Base-by-base conservation (phyloP, 2,329 filamentous ascomycete species). In the Alternaria angustiovoidea region DNA sequence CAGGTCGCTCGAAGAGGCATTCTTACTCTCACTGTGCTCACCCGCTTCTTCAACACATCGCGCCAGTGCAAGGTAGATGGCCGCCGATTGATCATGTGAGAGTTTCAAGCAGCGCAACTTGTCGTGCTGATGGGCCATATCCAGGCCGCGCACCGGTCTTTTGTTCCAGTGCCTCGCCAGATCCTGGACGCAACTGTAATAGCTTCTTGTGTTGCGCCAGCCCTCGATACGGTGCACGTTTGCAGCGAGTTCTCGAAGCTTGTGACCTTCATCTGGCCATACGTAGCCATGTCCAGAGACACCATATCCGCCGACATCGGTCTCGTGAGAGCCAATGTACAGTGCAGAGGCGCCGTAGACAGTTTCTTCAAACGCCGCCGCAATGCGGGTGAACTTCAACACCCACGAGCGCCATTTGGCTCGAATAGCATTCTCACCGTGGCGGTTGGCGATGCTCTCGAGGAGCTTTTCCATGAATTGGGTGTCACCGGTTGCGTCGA, bases 331-430 rank as follows among this genome's bases (percentile, higher is more conserved):
- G 5, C 91, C 92, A 59, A 97, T 92, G 73, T 94, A 92, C 34
- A 99, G 84, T 34, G 94, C 93, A 59, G 92, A 96, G 12, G 93
- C 93, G 28, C 95, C 96, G 72, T 97, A 99, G 4, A 99, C 95
- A 36, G 88, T 90, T 80, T 99, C 95, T 76, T 99, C 95, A 67
- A 98, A 98, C 12, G 94, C 92, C 1, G 95, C 93, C 1, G 95
- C 90, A 48, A 99, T 90, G 47, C 95, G 89, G 0, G 93, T 95
- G 74, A 99, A 98, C 76, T 94, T 95, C 57, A 91, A 85, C n/a
- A 98, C 90, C 89, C 95, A 99, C 62, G 93, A 91, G 18, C 94
- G 88, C 91, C 94, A 98, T 80, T 96, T 97, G 32, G 92, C 89
- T 22, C 95, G 87, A 56, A 99, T 91, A 1, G 93, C 93, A 58